These are phyloP conservation scores for Fusarium illudens DNA, from an alignment of 2,329 filamentous ascomycete species.

Conservation along the genomic window DNA sequence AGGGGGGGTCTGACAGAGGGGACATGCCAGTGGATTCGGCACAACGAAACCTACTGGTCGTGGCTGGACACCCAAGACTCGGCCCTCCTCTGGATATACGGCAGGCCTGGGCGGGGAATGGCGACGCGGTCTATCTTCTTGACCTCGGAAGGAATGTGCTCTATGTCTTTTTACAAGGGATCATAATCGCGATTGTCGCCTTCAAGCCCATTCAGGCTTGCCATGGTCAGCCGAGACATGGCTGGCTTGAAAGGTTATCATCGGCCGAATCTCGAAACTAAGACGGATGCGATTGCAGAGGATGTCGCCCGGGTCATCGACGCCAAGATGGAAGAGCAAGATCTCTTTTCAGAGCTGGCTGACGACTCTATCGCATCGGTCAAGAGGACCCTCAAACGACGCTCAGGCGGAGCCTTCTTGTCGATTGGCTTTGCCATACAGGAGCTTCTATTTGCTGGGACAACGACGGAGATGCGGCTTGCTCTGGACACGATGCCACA, in stretches of 20 bases:
- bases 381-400: neutral
- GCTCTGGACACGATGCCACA: neutral
- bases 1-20: neutral
- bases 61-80: neutral
- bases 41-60: neutral
- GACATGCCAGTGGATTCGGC: neutral
- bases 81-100: neutral
- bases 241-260: neutral
- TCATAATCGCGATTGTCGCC: neutral
- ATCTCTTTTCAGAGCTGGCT: neutral
- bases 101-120: neutral
- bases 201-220: neutral
- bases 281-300: fast-evolving
- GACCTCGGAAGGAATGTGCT: neutral
- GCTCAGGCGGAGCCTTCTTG: neutral
- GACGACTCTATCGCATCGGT: fast-evolving
- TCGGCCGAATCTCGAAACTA: neutral
- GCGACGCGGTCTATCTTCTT: neutral
- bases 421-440: neutral
- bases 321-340: neutral
- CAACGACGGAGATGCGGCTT: neutral
- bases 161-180: neutral
- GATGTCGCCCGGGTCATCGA: neutral
- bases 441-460: neutral
- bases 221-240: neutral